Evolutionary conservation across 257 asterid genomes (phyloP).

Genomic region (Capsicum rhomboideum): DNA sequence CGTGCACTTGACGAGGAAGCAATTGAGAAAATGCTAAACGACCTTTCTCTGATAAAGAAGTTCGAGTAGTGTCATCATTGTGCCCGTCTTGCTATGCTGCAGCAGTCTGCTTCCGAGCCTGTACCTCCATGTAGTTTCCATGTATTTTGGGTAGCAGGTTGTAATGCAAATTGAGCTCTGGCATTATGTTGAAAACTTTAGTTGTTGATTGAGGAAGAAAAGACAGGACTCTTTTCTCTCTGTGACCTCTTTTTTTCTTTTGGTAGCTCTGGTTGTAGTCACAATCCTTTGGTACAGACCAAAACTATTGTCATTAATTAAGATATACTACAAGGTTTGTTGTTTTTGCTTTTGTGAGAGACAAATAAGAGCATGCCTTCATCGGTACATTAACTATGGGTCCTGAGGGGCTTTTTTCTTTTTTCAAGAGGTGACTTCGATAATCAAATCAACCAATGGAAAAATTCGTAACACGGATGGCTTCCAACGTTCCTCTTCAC

Average conservation of each 20-base stretch:
- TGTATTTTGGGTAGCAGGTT: neutral
- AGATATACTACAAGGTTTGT: neutral
- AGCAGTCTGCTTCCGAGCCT: neutral
- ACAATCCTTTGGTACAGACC: neutral
- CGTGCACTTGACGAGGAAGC: constrained; percentile 15
- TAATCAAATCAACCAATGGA: neutral
- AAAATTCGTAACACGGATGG: neutral
- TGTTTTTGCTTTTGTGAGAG: neutral
- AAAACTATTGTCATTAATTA: neutral
- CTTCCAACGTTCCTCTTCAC: neutral
- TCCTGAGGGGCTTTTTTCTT: neutral
- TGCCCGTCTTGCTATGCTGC: neutral
- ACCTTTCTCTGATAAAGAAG: constrained; percentile 11
- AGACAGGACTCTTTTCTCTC: neutral
- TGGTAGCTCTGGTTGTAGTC: neutral
- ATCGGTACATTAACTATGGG: neutral
- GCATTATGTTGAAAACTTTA: neutral
- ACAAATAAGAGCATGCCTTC: neutral
- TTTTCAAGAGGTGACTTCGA: neutral
- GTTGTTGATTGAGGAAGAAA: neutral
- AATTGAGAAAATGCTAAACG: constrained; percentile 13
- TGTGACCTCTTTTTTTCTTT: neutral
- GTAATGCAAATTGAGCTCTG: neutral
- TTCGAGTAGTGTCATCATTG: neutral
- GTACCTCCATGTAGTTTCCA: neutral